These are phyloP conservation scores for Camellia sinensis DNA, from an alignment of 148 eudicot genomes.

Conservation along the genomic window DNA sequence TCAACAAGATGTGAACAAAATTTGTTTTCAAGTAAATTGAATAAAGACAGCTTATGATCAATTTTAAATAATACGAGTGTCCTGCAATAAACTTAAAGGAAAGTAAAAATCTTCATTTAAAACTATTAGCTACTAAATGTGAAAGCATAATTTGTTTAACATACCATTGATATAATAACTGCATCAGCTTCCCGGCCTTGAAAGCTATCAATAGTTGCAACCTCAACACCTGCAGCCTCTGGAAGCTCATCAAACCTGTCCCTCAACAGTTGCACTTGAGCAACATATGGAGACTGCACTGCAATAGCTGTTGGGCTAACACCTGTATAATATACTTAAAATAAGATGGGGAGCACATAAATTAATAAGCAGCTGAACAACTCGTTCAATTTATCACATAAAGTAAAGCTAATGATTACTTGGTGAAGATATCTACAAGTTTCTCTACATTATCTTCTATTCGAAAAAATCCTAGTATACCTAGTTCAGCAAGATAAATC, in stretches of 20 bases:
- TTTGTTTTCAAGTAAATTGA: neutral
- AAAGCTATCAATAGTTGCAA: slow-evolving; percentile 83
- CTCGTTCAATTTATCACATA: neutral
- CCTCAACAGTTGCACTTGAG: slow-evolving; percentile 83
- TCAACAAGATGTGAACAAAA: neutral
- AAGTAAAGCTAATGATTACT: neutral
- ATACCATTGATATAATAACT: slow-evolving; percentile 82
- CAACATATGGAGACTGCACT: slow-evolving; percentile 90
- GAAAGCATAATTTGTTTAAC: neutral
- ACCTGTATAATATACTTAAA: slow-evolving; percentile 39
- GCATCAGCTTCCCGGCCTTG: slow-evolving; percentile 97
- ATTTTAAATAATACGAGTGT: neutral
- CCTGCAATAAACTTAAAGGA: neutral
- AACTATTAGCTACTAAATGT: neutral
- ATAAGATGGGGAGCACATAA: neutral
- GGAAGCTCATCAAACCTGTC: slow-evolving; percentile 65
- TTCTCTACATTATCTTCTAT: neutral
- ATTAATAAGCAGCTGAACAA: neutral
- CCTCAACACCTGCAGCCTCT: slow-evolving; percentile 64
- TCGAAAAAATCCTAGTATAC: neutral
- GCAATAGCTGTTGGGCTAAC: slow-evolving; percentile 73
- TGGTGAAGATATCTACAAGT: neutral
- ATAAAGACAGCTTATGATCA: neutral
- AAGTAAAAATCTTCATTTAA: neutral
- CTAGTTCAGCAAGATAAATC: neutral